phyloP scores from a whole-genome alignment of 768 basidiomycete genomes.

The Pleurotus salmoneostramineus region DNA sequence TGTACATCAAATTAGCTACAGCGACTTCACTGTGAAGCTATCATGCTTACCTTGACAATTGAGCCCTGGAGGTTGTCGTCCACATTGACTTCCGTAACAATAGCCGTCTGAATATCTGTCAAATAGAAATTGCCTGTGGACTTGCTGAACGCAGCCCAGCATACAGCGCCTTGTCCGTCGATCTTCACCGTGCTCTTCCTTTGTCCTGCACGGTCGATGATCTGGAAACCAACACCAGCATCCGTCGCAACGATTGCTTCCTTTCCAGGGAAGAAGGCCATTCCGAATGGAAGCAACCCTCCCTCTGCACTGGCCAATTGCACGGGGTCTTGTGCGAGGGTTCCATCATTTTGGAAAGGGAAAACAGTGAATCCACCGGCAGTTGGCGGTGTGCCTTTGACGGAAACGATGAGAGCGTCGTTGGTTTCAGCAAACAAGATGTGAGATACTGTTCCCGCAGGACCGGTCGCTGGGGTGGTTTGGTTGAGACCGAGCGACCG shows the following conservation, averaged over 20 bases:
- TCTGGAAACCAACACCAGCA: constrained; percentile 34
- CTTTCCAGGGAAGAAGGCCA: constrained; percentile 36
- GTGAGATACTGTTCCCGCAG: constrained; percentile 39
- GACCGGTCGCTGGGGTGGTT: constrained; percentile 47
- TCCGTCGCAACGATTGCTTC: constrained; percentile 37
- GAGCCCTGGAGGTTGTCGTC: constrained; percentile 38
- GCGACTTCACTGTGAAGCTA: not conserved
- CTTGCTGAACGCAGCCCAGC: constrained; percentile 38
- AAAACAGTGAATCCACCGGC: constrained; percentile 50
- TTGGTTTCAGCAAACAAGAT: constrained; percentile 44
- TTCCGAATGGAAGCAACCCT: constrained; percentile 47
- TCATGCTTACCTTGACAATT: constrained; percentile 35
- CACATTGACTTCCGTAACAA: constrained; percentile 42
- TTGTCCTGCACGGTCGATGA: constrained; percentile 27
- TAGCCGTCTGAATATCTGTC: constrained; percentile 35
- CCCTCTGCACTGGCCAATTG: constrained; percentile 30
- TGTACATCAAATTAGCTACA: not conserved
- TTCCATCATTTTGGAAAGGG: constrained; percentile 38
- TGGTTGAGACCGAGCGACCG: constrained; percentile 43
- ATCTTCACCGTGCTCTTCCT: constrained; percentile 27
- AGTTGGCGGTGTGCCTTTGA: constrained; percentile 44
- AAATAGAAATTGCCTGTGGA: constrained; percentile 42
- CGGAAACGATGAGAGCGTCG: constrained; percentile 39
- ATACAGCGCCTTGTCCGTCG: constrained; percentile 34
- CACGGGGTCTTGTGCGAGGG: constrained; percentile 37